phyloP scores from a whole-genome alignment of 2,329 filamentous ascomycete species.

The Talaromyces islandicus region DNA sequence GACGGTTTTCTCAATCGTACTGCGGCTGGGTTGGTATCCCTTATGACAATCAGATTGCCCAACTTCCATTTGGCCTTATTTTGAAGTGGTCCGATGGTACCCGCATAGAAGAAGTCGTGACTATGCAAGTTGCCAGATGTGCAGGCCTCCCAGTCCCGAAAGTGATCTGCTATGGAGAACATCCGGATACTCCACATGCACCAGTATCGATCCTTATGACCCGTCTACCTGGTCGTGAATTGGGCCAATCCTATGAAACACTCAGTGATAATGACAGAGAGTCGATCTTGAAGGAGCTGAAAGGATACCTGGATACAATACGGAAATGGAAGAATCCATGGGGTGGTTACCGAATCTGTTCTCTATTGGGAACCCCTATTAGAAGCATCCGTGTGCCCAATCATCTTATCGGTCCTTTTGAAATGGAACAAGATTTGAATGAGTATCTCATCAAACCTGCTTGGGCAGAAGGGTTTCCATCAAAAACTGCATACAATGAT shows the following conservation, averaged over 20 bases:
- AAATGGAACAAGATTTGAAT: slow-evolving; percentile 17
- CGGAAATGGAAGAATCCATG: slow-evolving; percentile 24
- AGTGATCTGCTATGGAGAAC: slow-evolving; percentile 29
- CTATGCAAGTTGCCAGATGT: slow-evolving; percentile 25
- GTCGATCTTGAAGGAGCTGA: slow-evolving; percentile 23
- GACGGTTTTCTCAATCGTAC: slow-evolving; percentile 24
- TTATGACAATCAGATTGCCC: slow-evolving; percentile 27
- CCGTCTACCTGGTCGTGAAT: slow-evolving; percentile 27
- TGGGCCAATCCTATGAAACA: slow-evolving; percentile 24
- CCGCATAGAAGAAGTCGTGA: slow-evolving; percentile 27
- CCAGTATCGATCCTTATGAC: slow-evolving; percentile 35
- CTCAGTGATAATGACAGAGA: slow-evolving; percentile 22
- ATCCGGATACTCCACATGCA: slow-evolving; percentile 24
- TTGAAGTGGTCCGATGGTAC: slow-evolving; percentile 35
- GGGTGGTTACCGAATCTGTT: slow-evolving; percentile 22
- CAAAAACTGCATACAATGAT: slow-evolving; percentile 13
- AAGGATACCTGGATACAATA: slow-evolving; percentile 25
- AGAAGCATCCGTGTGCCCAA: slow-evolving; percentile 22
- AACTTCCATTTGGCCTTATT: slow-evolving; percentile 32
- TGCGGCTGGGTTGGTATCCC: slow-evolving; percentile 22
- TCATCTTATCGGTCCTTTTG: slow-evolving; percentile 13
- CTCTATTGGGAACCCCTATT: slow-evolving; percentile 21
- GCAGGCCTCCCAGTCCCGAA: slow-evolving; percentile 27
- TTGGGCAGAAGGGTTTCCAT: slow-evolving; percentile 12
- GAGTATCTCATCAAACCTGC: slow-evolving; percentile 15